phyloP scores from a whole-genome alignment of 345 rosid species.

The Populus alba region DNA sequence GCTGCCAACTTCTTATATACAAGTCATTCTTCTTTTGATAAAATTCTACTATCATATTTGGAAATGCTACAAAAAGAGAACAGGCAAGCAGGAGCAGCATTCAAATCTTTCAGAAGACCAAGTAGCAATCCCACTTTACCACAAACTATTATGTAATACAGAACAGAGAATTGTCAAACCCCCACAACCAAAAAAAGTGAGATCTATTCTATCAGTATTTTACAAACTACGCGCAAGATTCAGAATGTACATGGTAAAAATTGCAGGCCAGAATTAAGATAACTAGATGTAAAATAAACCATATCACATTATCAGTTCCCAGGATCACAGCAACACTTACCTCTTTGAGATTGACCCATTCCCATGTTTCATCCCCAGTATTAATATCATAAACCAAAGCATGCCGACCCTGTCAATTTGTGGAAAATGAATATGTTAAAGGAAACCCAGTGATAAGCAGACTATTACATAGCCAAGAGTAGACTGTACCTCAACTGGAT shows the following conservation, averaged over 20 bases:
- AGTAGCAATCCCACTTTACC: not conserved
- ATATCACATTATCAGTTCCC: not conserved
- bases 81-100: not conserved
- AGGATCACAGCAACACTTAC: constrained; percentile 35
- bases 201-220: not conserved
- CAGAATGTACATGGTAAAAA: not conserved
- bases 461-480: constrained; percentile 8
- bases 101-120: not conserved
- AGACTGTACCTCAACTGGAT: constrained; percentile 55
- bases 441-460: constrained; percentile 7
- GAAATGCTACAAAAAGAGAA: not conserved
- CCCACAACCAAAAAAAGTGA: not conserved
- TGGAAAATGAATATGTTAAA: constrained; percentile 19
- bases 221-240: not conserved
- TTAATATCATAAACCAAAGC: constrained; percentile 87
- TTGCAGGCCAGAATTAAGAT: not conserved
- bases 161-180: not conserved
- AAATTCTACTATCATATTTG: no score
- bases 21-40: no score
- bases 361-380: constrained; percentile 79
- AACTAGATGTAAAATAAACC: not conserved
- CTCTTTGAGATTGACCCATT: constrained; percentile 98
- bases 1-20: no score
- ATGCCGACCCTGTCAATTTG: constrained; percentile 68
- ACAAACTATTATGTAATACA: not conserved